These are phyloP conservation scores for Botryococcus braunii DNA, from an alignment of 163 green algal species.

Conservation along the genomic window DNA sequence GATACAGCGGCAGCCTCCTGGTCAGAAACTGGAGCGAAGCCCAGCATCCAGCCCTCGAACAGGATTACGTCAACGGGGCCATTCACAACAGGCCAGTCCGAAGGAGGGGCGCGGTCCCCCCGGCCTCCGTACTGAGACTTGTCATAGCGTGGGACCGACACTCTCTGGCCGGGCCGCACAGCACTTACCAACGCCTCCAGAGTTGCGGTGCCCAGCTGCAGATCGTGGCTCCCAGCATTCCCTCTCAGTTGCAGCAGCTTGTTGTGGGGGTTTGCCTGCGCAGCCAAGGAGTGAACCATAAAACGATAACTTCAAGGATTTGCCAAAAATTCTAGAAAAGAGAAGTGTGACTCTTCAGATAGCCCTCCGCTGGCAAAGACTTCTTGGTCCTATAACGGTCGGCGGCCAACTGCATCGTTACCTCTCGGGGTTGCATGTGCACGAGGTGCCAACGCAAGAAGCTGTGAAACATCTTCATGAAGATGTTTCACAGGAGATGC, in stretches of 20 bases:
- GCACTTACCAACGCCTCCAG: slow-evolving; percentile 39
- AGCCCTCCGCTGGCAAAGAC: too few species aligned
- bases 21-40: slow-evolving; percentile 49
- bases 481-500: too few species aligned
- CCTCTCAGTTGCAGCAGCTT: slow-evolving; percentile 75
- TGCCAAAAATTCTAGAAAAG: too few species aligned
- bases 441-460: too few species aligned
- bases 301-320: not conserved
- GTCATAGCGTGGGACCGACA: slow-evolving; percentile 71
- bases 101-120: slow-evolving; percentile 44
- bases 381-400: too few species aligned
- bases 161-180: not conserved
- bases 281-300: not conserved
- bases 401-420: too few species aligned
- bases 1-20: slow-evolving; percentile 9
- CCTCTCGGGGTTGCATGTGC: too few species aligned
- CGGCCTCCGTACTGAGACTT: slow-evolving; percentile 69
- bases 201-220: slow-evolving; percentile 67
- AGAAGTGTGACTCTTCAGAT: too few species aligned
- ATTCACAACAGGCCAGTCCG: slow-evolving; percentile 46
- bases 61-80: slow-evolving; percentile 79
- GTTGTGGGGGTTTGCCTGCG: slow-evolving; percentile 57
- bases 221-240: slow-evolving; percentile 91
- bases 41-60: slow-evolving; percentile 98
- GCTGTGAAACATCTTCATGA: too few species aligned